phyloP scores from a whole-genome alignment of 2,329 filamentous ascomycete species.

The Monilinia vaccinii-corymbosi region DNA sequence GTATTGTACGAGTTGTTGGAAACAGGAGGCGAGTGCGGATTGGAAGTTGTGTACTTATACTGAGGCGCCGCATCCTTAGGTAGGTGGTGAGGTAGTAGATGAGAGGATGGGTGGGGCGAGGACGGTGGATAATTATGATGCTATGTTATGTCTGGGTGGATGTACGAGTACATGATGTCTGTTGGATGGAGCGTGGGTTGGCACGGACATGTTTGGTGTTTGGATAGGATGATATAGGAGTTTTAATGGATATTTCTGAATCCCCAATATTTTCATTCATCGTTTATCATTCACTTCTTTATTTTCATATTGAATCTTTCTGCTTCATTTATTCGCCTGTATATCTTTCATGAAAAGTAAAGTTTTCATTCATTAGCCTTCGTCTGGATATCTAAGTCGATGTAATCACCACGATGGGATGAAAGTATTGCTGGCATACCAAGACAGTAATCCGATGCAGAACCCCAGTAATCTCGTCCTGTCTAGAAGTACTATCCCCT shows the following conservation, averaged over 20 bases:
- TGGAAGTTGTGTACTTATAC: slow-evolving; percentile 10
- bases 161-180: not conserved
- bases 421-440: not conserved
- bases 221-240: not conserved
- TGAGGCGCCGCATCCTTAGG: slow-evolving; percentile 4
- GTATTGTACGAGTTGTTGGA: slow-evolving; percentile 9
- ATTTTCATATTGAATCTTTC: not conserved
- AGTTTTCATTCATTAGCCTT: not conserved
- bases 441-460: not conserved
- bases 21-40: slow-evolving; percentile 4
- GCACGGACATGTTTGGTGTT: slow-evolving; percentile 1
- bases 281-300: not conserved
- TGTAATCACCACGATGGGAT: not conserved
- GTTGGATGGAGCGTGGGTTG: not conserved
- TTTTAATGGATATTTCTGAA: slow-evolving; percentile 2
- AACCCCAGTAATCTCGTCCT: not conserved
- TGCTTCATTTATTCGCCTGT: not conserved
- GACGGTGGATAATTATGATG: not conserved
- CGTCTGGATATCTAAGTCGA: not conserved
- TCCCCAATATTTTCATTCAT: not conserved
- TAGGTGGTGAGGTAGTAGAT: not conserved
- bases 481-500: not conserved
- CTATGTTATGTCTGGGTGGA: not conserved
- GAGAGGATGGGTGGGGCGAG: not conserved
- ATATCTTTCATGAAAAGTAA: not conserved